phyloP scores from a whole-genome alignment of 2,329 filamentous ascomycete genomes.

The Teratosphaeria zuluensis region DNA sequence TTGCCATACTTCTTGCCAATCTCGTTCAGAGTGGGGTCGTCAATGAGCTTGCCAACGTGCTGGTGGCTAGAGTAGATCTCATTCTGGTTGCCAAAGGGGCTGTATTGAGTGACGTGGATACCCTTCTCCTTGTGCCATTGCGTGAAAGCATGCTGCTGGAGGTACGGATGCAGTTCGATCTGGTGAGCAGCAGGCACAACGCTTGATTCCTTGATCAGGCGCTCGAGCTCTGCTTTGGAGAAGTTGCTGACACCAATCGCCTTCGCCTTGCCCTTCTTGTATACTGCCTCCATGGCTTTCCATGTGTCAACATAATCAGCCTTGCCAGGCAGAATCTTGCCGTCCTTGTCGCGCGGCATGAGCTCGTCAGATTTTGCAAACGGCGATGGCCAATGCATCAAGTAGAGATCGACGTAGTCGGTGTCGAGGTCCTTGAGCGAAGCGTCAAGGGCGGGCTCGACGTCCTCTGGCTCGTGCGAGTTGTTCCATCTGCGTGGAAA shows the following conservation, averaged over 20 bases:
- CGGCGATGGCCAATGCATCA: constrained; percentile 57
- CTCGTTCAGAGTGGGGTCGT: constrained; percentile 40
- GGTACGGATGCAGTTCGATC: constrained; percentile 44
- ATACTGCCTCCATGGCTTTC: constrained; percentile 32
- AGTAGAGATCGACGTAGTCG: constrained; percentile 59
- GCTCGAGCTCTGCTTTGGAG: constrained; percentile 38
- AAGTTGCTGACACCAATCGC: constrained; percentile 48
- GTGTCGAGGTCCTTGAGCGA: constrained; percentile 54
- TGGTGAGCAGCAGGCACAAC: constrained; percentile 35
- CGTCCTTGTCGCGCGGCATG: constrained; percentile 39
- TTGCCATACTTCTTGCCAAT: constrained; percentile 46
- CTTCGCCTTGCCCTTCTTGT: constrained; percentile 30
- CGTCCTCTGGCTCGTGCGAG: constrained; percentile 51
- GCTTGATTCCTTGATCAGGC: constrained; percentile 34
- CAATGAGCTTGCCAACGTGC: constrained; percentile 40
- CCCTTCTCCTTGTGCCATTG: constrained; percentile 40
- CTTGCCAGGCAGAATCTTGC: constrained; percentile 30
- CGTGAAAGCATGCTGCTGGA: constrained; percentile 41
- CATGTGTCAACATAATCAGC: constrained; percentile 45
- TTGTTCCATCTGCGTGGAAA: constrained; percentile 37
- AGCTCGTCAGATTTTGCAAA: constrained; percentile 40
- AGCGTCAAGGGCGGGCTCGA: constrained; percentile 48
- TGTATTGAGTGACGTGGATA: constrained; percentile 48
- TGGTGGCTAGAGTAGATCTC: constrained; percentile 36
- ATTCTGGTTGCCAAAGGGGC: constrained; percentile 47